These are phyloP conservation scores for Pseudopithomyces chartarum DNA, from an alignment of 2,329 filamentous ascomycete species.

Conservation along the genomic window DNA sequence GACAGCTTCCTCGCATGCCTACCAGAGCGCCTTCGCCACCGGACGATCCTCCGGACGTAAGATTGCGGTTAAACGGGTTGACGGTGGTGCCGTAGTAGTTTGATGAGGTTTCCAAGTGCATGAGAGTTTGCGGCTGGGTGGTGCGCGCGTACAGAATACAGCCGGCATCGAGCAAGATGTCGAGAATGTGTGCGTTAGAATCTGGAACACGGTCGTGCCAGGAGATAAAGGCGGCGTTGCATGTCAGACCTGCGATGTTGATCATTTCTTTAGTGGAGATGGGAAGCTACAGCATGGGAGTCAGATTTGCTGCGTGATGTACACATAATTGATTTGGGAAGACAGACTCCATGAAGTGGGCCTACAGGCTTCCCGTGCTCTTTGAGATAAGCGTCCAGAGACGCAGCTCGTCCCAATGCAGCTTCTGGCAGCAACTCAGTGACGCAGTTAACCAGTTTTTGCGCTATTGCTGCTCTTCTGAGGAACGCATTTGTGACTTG, in stretches of 20 bases:
- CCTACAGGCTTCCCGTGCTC: conserved; percentile 46
- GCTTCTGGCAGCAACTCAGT: conserved; percentile 49
- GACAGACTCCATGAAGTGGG: conserved; percentile 51
- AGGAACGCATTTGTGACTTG: conserved; percentile 60
- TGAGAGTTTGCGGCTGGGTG: conserved; percentile 60
- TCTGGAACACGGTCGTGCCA: conserved; percentile 40
- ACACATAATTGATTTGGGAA: not conserved
- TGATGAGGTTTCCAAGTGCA: conserved; percentile 57
- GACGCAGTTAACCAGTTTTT: conserved; percentile 60
- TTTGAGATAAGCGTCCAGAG: conserved; percentile 33
- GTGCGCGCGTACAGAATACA: conserved; percentile 60
- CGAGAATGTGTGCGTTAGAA: conserved; percentile 22
- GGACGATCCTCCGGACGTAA: conserved; percentile 59
- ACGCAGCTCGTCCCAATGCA: conserved; percentile 26
- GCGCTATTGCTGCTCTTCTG: conserved; percentile 59
- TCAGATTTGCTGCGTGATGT: not conserved
- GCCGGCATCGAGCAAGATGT: conserved; percentile 44
- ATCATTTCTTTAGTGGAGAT: conserved; percentile 58
- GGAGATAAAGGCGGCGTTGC: conserved; percentile 56
- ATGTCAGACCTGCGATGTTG: conserved; percentile 53
- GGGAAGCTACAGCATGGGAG: conserved; percentile 32
- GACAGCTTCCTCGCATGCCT: conserved; percentile 55
- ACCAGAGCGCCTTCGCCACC: conserved; percentile 63
- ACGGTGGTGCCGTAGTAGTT: conserved; percentile 58
- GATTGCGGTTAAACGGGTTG: conserved; percentile 58